Conservation (phyloP, 2,329 filamentous ascomycete genomes). For the Colletotrichum tofieldiae region DNA sequence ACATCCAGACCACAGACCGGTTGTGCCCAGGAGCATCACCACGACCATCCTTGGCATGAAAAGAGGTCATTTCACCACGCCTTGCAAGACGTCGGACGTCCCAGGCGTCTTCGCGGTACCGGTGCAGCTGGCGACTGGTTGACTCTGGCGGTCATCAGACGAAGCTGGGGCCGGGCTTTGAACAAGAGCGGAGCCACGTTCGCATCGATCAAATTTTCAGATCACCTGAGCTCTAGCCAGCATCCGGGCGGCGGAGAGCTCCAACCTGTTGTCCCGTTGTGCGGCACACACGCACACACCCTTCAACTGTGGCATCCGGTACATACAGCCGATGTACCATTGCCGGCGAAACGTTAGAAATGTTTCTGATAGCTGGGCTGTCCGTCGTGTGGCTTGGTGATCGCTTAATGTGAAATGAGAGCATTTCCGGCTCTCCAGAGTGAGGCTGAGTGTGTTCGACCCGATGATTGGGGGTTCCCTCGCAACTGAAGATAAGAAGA, state of each 20-base stretch:
- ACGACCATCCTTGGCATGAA: conserved; percentile 27
- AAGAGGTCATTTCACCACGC: conserved; percentile 30
- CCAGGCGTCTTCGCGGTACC: conserved; percentile 31
- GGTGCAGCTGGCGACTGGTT: conserved; percentile 38
- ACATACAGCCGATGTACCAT: conserved; percentile 29
- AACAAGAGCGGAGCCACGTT: conserved; percentile 39
- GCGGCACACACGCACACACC: conserved; percentile 21
- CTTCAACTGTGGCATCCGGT: conserved; percentile 23
- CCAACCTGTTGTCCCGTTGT: conserved; percentile 36
- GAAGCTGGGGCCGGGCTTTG: conserved; percentile 39
- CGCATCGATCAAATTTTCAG: conserved; percentile 40
- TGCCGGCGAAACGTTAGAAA: conserved; percentile 23
- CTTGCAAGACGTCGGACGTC: conserved; percentile 32
- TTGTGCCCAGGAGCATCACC: conserved; percentile 22
- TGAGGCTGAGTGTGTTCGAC: background rate
- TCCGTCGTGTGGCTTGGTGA: background rate
- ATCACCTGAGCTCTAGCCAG: conserved; percentile 41
- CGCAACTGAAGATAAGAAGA: background rate
- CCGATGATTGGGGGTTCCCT: background rate
- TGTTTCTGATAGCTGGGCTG: background rate
- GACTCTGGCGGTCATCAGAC: conserved; percentile 37
- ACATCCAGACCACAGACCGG: conserved; percentile 20
- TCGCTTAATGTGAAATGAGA: background rate
- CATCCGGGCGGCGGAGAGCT: conserved; percentile 37
- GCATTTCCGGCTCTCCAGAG: background rate